These are phyloP conservation scores for Rhynchospora breviuscula DNA, from an alignment of 176 grass and related monocot species.

Conservation along the genomic window DNA sequence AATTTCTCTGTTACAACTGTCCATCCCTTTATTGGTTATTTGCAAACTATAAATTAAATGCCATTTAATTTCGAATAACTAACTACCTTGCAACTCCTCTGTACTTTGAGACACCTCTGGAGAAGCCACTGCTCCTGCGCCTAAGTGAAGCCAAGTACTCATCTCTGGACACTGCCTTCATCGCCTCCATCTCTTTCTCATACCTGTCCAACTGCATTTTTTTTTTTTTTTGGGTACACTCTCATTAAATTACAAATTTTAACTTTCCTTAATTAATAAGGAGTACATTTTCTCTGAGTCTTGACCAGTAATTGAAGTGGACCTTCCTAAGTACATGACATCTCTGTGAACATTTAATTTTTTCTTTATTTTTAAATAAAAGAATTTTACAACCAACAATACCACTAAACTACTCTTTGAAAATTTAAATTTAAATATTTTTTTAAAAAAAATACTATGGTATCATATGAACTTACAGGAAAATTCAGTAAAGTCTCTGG, in stretches of 20 bases:
- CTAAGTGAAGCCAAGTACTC: conserved; percentile 83
- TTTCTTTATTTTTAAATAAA: neutral
- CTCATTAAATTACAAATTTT: conserved; percentile 1
- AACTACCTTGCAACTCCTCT: conserved; percentile 85
- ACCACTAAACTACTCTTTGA: too few species aligned
- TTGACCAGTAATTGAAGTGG: neutral
- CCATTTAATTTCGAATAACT: neutral
- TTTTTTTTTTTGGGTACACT: neutral
- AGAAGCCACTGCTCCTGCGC: conserved; percentile 89
- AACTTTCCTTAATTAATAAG: neutral
- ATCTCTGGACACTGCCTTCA: conserved; percentile 60
- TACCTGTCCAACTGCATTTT: conserved; percentile 59
- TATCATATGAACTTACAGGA: conserved; percentile 36
- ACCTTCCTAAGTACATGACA: neutral
- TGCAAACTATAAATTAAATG: neutral
- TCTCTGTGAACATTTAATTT: neutral
- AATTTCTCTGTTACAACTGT: neutral
- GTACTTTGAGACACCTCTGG: conserved; percentile 94
- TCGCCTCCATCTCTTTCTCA: conserved; percentile 46
- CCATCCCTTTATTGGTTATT: neutral
- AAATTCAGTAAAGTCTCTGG: conserved; percentile 65
- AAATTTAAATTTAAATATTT: too few species aligned
- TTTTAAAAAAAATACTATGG: neutral
- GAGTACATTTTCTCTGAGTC: neutral
- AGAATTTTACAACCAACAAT: too few species aligned